Conservation (phyloP, 306 rosid genomes). For the Fagus sylvatica region DNA sequence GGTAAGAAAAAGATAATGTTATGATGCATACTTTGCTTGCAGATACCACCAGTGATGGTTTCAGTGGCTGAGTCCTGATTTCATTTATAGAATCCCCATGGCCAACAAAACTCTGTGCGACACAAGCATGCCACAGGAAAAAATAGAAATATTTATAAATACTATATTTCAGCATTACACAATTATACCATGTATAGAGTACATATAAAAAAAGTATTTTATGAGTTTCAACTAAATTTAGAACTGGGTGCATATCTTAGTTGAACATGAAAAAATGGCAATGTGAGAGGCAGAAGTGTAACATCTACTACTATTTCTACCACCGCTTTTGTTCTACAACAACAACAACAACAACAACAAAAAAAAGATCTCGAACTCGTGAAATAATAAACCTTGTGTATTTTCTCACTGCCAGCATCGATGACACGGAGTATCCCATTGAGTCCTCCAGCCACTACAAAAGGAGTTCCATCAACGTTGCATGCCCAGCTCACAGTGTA, state of each 20-base stretch:
- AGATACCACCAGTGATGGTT: slow-evolving; percentile 80
- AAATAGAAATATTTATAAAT: slow-evolving; percentile 4
- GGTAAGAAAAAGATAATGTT: not conserved
- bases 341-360: not conserved
- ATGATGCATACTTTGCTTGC: slow-evolving; percentile 76
- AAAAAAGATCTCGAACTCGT: not conserved
- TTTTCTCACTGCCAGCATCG: slow-evolving; percentile 82
- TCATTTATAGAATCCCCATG: slow-evolving; percentile 96
- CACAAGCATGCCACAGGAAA: slow-evolving; percentile 2
- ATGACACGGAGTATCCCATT: slow-evolving; percentile 79
- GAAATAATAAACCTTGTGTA: slow-evolving; percentile 62
- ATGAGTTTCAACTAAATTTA: not conserved
- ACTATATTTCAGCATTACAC: slow-evolving; percentile 2
- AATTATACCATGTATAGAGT: not conserved
- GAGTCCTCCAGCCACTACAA: slow-evolving; percentile 87
- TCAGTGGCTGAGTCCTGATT: slow-evolving; percentile 82
- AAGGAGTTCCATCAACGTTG: slow-evolving; percentile 60
- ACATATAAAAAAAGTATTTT: not conserved
- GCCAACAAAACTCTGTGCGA: slow-evolving; percentile 84
- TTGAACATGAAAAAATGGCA: not conserved
- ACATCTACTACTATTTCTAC: slow-evolving; percentile 6
- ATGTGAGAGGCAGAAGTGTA: slow-evolving; percentile 17
- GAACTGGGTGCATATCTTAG: not conserved
- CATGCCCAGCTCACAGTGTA: slow-evolving; percentile 94
- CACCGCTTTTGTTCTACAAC: not conserved